A percentile compares a stretch with the other conserved stretches of the same genome.
Evolutionary conservation across 2,329 filamentous ascomycete genomes (phyloP).

Genomic region (Colletotrichum tofieldiae): DNA sequence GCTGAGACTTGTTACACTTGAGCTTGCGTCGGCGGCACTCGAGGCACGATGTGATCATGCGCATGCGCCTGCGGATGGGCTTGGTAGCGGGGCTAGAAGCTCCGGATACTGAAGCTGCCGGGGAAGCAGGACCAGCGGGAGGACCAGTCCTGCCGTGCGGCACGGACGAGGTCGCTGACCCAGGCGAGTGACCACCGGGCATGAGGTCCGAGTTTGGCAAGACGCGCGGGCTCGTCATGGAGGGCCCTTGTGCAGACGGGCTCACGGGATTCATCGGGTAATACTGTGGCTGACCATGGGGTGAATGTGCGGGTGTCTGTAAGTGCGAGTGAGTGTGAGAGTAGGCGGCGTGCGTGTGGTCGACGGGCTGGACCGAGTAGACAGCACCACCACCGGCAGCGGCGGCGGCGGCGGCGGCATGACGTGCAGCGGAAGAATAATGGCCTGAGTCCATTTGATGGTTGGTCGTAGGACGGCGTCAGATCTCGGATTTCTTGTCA

Average conservation of each 20-base stretch:
- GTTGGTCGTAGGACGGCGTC: constrained; percentile 29
- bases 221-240: constrained; percentile 38
- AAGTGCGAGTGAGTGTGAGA: constrained; percentile 28
- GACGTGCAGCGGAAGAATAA: constrained; percentile 41
- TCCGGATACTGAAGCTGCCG: constrained; percentile 20
- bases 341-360: constrained; percentile 31
- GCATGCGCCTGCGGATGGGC: constrained; percentile 72
- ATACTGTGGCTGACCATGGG: constrained; percentile 41
- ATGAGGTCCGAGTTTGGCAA: constrained; percentile 38
- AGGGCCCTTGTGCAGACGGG: constrained; percentile 20
- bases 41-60: constrained; percentile 78
- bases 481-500: constrained; percentile 33
- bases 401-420: constrained; percentile 29
- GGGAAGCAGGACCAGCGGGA: constrained; percentile 21
- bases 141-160: constrained; percentile 24
- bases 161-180: constrained; percentile 29
- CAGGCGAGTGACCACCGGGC: constrained; percentile 35
- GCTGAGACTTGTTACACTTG: constrained; percentile 82
- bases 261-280: constrained; percentile 39
- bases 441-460: constrained; percentile 38
- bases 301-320: constrained; percentile 32
- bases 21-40: constrained; percentile 83
- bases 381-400: constrained; percentile 21
- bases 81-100: constrained; percentile 47
- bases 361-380: constrained; percentile 33